These are phyloP conservation scores for Arachnomyces sp. DNA, from an alignment of 2,329 filamentous ascomycete species.

Conservation along the genomic window DNA sequence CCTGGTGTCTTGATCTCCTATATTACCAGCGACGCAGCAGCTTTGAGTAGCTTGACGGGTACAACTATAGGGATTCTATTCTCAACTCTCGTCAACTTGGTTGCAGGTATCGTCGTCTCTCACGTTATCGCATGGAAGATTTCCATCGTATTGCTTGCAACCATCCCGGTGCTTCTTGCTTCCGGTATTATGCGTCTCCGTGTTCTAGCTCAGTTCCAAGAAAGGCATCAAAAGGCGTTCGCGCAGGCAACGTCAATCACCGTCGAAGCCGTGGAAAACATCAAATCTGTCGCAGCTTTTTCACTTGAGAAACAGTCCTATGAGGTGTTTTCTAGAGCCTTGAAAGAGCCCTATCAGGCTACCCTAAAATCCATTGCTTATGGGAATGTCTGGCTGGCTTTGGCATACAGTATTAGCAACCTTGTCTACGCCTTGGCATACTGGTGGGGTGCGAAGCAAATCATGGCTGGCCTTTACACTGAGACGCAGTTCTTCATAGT, in stretches of 20 bases:
- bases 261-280: conserved; percentile 39
- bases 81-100: conserved; percentile 56
- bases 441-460: conserved; percentile 65
- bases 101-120: conserved; percentile 56
- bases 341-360: conserved; percentile 35
- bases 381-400: conserved; percentile 30
- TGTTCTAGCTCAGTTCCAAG: conserved; percentile 51
- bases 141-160: conserved; percentile 58
- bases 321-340: conserved; percentile 30
- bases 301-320: conserved; percentile 40
- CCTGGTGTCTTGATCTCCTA: conserved; percentile 53
- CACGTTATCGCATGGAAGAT: conserved; percentile 66
- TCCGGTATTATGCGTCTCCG: conserved; percentile 60
- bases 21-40: conserved; percentile 58
- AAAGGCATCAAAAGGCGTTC: conserved; percentile 39
- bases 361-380: conserved; percentile 38
- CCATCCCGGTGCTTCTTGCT: conserved; percentile 57
- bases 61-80: conserved; percentile 60
- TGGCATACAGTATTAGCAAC: conserved; percentile 40
- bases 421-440: conserved; percentile 64
- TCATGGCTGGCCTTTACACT: conserved; percentile 54
- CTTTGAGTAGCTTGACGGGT: conserved; percentile 57
- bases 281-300: conserved; percentile 38
- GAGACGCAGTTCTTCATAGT: conserved; percentile 62
- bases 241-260: conserved; percentile 38